These are phyloP conservation scores for Sporothrix euskadiensis DNA, from an alignment of 2,329 filamentous ascomycete genomes.

Conservation along the genomic window DNA sequence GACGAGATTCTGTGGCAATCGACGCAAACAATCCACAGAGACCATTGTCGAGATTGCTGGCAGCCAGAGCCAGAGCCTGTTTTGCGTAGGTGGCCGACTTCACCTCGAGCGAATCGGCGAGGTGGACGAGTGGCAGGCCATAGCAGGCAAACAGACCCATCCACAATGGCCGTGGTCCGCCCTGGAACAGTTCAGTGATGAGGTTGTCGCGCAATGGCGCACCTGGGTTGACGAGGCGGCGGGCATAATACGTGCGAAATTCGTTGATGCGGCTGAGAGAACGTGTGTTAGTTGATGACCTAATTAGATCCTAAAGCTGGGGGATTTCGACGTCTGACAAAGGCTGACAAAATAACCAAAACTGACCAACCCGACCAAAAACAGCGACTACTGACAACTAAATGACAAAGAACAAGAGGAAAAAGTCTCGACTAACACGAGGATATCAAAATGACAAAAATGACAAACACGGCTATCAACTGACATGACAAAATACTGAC, in stretches of 20 bases:
- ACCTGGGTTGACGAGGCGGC: neutral
- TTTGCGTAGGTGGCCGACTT: slow-evolving; percentile 7
- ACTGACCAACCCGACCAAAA: neutral
- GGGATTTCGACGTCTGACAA: neutral
- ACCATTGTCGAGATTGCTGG: neutral
- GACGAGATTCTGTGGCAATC: neutral
- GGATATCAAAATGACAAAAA: neutral
- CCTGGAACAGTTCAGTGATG: slow-evolving; percentile 4
- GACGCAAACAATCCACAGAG: neutral
- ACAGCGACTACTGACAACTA: neutral
- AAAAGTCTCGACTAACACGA: neutral
- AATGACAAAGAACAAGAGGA: neutral
- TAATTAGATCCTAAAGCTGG: neutral
- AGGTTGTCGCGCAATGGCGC: slow-evolving; percentile 14
- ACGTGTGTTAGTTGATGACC: neutral
- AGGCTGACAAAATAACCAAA: slow-evolving; percentile 3
- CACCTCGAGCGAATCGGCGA: slow-evolving; percentile 1
- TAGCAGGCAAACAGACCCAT: slow-evolving; percentile 16
- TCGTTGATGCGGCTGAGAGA: slow-evolving; percentile 5
- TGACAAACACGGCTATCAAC: neutral
- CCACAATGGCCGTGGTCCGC: neutral
- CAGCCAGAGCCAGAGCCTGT: slow-evolving; percentile 8
- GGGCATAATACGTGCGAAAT: slow-evolving; percentile 19
- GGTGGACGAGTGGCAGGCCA: slow-evolving; percentile 17
- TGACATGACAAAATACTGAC: neutral